phyloP scores from a whole-genome alignment of 2,329 filamentous ascomycete genomes.

The Neophaeococcomyces mojaviensis region DNA sequence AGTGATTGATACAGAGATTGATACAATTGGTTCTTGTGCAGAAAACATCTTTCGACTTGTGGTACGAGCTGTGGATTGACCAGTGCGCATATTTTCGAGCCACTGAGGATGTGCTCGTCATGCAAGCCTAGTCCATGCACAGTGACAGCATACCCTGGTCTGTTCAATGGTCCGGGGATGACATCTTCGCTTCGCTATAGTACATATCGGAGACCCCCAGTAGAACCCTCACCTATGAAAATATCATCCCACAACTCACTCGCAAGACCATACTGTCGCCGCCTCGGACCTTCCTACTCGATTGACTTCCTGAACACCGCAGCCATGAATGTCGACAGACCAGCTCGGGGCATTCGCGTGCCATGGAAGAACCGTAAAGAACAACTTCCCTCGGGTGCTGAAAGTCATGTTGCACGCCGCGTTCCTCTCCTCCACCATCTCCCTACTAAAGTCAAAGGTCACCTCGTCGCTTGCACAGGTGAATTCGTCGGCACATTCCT shows the following conservation, averaged over 20 bases:
- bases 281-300: background rate
- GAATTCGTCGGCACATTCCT: conserved; percentile 48
- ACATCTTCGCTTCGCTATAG: background rate
- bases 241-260: background rate
- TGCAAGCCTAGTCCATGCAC: background rate
- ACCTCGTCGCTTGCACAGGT: conserved; percentile 39
- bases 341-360: conserved; percentile 10
- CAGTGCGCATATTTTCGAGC: no score
- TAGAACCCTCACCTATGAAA: background rate
- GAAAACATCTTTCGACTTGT: no score
- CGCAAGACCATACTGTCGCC: background rate
- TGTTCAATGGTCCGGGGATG: background rate
- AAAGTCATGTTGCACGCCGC: conserved; percentile 16
- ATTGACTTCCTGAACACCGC: background rate
- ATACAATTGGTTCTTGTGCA: no score
- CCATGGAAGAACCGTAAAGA: conserved; percentile 14
- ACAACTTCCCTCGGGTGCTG: conserved; percentile 13
- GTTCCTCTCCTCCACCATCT: conserved; percentile 12
- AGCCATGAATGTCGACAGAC: conserved; percentile 13
- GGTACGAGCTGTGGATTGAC: no score
- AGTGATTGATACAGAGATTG: no score
- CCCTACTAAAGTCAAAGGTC: conserved; percentile 7
- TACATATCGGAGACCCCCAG: background rate
- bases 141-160: conserved; percentile 1
- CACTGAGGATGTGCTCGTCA: no score